phyloP scores from a whole-genome alignment of 1,139 yeast species.

The Lodderomyces theae region DNA sequence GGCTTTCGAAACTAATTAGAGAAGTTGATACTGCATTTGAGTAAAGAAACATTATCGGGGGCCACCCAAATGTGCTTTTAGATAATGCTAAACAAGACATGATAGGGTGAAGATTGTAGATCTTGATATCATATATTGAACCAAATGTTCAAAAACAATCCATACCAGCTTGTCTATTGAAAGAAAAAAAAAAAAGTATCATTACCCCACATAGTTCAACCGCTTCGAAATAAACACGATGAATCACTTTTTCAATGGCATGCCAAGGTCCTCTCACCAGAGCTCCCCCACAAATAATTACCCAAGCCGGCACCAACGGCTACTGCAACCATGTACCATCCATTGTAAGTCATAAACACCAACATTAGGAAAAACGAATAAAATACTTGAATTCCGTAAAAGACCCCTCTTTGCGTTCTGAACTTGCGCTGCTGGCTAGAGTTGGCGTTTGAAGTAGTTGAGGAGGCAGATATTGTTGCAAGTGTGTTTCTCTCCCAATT shows the following conservation, averaged over 20 bases:
- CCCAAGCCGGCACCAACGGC: conserved; percentile 69
- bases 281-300: conserved; percentile 55
- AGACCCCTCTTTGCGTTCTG: conserved; percentile 35
- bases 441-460: conserved; percentile 13
- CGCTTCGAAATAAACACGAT: no score
- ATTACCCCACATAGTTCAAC: no score
- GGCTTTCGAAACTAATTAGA: no score
- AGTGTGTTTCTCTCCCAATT: conserved; percentile 27
- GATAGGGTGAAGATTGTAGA: no score
- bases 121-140: no score
- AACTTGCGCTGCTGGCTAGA: conserved; percentile 17
- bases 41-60: no score
- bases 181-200: no score
- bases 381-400: conserved; percentile 73
- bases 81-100: no score
- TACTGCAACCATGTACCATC: conserved; percentile 77
- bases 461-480: conserved; percentile 16
- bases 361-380: conserved; percentile 77
- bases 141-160: no score
- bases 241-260: conserved; percentile 50
- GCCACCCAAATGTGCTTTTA: no score
- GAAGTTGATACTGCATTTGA: no score
- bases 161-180: no score
- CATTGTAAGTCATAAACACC: conserved; percentile 80
- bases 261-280: conserved; percentile 31